phyloP scores from a whole-genome alignment of 225 moss, liverwort and hornwort species.

The Bryoerythrophyllum caledonicum region DNA sequence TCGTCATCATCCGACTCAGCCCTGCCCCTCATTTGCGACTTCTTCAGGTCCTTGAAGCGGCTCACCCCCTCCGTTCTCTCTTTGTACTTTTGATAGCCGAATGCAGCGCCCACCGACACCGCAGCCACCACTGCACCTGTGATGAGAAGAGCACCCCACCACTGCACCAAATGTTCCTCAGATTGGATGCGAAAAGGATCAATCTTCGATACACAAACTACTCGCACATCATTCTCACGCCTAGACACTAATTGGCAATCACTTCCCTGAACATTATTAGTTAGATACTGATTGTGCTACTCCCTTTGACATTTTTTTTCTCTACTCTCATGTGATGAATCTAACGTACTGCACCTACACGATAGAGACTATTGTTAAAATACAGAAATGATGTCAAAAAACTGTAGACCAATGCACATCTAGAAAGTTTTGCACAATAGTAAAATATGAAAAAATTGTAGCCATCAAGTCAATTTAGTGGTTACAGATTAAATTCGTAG shows the following conservation, averaged over 20 bases:
- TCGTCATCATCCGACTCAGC: constrained; percentile 61
- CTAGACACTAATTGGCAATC: neutral
- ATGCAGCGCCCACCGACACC: constrained; percentile 24
- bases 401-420: no score
- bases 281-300: no score
- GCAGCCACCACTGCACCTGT: constrained; percentile 46
- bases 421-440: no score
- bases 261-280: neutral
- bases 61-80: constrained; percentile 47
- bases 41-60: constrained; percentile 59
- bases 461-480: no score
- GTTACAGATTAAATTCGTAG: no score
- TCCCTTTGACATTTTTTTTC: no score
- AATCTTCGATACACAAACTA: neutral
- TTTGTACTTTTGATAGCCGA: constrained; percentile 42
- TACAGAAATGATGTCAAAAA: no score
- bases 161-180: constrained; percentile 35
- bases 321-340: no score
- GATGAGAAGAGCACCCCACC: constrained; percentile 62
- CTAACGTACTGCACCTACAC: no score
- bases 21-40: constrained; percentile 63
- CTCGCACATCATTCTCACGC: neutral
- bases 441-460: no score
- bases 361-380: no score
- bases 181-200: no score